Evolutionary conservation across 768 basidiomycete genomes (phyloP).

Genomic region (Boletus vinaceobasis): DNA sequence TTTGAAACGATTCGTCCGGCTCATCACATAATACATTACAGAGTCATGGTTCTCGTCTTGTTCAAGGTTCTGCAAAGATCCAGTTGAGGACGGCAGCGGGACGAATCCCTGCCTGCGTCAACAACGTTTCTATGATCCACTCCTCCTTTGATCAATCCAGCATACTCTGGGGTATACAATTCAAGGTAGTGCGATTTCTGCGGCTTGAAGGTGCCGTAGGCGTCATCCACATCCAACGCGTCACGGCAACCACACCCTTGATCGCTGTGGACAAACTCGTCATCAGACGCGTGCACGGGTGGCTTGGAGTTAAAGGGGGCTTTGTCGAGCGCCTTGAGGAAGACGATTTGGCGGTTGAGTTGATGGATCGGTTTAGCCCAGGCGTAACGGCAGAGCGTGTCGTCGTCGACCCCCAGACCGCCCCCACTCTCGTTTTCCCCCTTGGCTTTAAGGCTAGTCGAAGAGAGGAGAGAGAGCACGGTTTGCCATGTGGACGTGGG

Average conservation of each 20-base stretch:
- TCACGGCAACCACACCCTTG: neutral
- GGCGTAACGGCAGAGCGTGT: conserved; percentile 64
- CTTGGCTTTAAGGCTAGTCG: neutral
- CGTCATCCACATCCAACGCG: neutral
- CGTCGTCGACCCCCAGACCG: conserved; percentile 47
- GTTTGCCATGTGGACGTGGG: conserved; percentile 27
- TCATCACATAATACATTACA: neutral
- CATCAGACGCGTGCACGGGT: neutral
- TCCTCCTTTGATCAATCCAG: conserved; percentile 61
- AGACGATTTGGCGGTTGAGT: conserved; percentile 80
- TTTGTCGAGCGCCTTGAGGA: conserved; percentile 68
- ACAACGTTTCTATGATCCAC: conserved; percentile 75
- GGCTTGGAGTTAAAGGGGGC: neutral
- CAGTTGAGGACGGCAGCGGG: conserved; percentile 82
- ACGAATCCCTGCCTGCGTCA: conserved; percentile 80
- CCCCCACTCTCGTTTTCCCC: conserved; percentile 13
- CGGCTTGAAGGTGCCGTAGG: neutral
- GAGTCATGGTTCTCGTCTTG: neutral
- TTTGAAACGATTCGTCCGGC: too few relatives aligned
- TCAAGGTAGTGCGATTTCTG: conserved; percentile 49
- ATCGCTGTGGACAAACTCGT: neutral
- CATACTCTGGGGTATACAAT: conserved; percentile 78
- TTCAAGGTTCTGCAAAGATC: conserved; percentile 43
- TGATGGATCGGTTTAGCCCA: conserved; percentile 74
- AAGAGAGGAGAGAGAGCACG: conserved; percentile 9